Conservation (phyloP, 371 early-diverging fungal species). For the Mucor mucedo region DNA sequence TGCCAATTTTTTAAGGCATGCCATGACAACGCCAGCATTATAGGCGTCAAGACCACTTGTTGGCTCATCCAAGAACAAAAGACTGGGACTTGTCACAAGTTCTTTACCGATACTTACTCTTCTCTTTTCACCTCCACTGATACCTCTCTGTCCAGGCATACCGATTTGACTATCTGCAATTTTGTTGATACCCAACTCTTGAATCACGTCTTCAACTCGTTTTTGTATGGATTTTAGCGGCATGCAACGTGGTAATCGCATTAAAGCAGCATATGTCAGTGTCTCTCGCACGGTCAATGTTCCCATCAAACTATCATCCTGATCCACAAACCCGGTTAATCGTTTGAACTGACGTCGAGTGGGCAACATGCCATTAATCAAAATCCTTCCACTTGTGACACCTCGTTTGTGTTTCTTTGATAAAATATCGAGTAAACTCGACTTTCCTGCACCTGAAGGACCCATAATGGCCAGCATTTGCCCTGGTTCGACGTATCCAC, state of each 20-base stretch:
- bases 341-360: slow-evolving; percentile 61
- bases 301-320: slow-evolving; percentile 87
- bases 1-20: slow-evolving; percentile 69
- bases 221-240: slow-evolving; percentile 31
- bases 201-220: slow-evolving; percentile 69
- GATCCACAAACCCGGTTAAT: slow-evolving; percentile 88
- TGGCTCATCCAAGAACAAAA: slow-evolving; percentile 89
- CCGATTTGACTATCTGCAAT: slow-evolving; percentile 75
- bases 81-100: slow-evolving; percentile 81
- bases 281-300: slow-evolving; percentile 92
- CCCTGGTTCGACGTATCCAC: slow-evolving; percentile 68
- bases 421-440: slow-evolving; percentile 84
- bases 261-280: slow-evolving; percentile 83
- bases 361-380: slow-evolving; percentile 79
- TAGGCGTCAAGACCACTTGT: slow-evolving; percentile 91
- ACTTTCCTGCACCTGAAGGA: slow-evolving; percentile 84
- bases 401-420: slow-evolving; percentile 86
- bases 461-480: slow-evolving; percentile 83
- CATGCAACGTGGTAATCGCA: slow-evolving; percentile 76
- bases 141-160: slow-evolving; percentile 71
- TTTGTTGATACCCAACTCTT: slow-evolving; percentile 68
- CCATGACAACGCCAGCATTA: slow-evolving; percentile 82
- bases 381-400: slow-evolving; percentile 84
- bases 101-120: slow-evolving; percentile 93
- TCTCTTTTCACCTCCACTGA: slow-evolving; percentile 94